A percentile compares a stretch with the other conserved stretches of the same genome.
Evolutionary conservation across 2,329 filamentous ascomycete genomes (phyloP).

Genomic region (Ascochyta clinopodiicola): DNA sequence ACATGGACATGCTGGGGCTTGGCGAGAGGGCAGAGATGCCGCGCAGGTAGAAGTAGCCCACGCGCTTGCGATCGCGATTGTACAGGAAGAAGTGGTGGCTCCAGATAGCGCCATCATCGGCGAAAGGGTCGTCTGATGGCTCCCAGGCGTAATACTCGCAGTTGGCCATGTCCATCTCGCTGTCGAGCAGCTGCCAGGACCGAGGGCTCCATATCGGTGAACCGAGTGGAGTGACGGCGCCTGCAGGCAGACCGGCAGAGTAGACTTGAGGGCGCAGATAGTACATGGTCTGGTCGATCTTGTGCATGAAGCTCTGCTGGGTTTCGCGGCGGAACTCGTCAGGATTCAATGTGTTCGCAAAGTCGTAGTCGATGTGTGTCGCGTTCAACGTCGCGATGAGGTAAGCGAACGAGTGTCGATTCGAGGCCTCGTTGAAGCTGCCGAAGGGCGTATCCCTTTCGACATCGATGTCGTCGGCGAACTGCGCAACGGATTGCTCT

Average conservation of each 20-base stretch:
- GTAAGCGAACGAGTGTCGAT: conserved; percentile 92
- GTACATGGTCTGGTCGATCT: conserved; percentile 82
- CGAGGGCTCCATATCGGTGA: conserved; percentile 80
- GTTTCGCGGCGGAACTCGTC: conserved; percentile 88
- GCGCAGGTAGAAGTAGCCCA: conserved; percentile 91
- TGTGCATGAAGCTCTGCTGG: conserved; percentile 81
- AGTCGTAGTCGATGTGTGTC: conserved; percentile 95
- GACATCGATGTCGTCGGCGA: conserved; percentile 72
- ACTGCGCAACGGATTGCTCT: conserved; percentile 76
- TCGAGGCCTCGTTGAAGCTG: conserved; percentile 83
- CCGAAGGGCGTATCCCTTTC: conserved; percentile 92
- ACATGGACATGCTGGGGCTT: conserved; percentile 57
- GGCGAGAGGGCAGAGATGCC: conserved; percentile 80
- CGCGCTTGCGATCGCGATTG: conserved; percentile 88
- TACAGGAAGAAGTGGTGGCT: conserved; percentile 97
- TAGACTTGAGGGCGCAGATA: conserved; percentile 74
- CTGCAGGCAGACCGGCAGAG: conserved; percentile 49
- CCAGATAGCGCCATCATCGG: conserved; percentile 94
- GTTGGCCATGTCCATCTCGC: conserved; percentile 89
- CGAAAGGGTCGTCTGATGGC: conserved; percentile 88
- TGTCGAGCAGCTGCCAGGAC: conserved; percentile 92
- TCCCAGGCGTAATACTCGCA: conserved; percentile 91
- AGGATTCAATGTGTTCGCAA: conserved; percentile 88
- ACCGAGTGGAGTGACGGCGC: conserved; percentile 56
- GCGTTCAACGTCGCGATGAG: conserved; percentile 96